phyloP scores from a whole-genome alignment of 106 monocot genomes.

The Narthecium ossifragum region DNA sequence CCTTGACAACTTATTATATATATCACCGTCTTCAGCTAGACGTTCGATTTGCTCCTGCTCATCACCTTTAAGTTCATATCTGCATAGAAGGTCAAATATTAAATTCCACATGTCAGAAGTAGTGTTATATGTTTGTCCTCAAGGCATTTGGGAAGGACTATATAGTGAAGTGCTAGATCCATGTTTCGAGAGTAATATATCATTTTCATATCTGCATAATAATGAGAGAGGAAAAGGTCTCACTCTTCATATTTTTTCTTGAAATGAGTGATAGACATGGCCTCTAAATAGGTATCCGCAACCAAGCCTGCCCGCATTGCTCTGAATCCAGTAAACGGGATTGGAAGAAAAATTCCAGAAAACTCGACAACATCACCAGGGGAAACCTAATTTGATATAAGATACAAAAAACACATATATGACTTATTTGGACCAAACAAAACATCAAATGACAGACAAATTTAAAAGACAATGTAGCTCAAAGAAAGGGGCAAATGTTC shows the following conservation, averaged over 20 bases:
- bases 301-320: constrained; percentile 96
- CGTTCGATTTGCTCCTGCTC: constrained; percentile 88
- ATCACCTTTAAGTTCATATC: constrained; percentile 84
- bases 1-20: constrained; percentile 81
- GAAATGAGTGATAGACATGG: constrained; percentile 89
- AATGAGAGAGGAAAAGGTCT: constrained; percentile 18
- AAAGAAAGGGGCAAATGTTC: background rate
- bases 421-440: background rate
- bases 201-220: too few species aligned
- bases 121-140: too few species aligned
- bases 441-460: background rate
- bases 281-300: constrained; percentile 95
- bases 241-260: constrained; percentile 99
- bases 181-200: too few species aligned
- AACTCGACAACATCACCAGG: constrained; percentile 95
- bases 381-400: constrained; percentile 50
- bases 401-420: background rate
- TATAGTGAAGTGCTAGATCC: background rate
- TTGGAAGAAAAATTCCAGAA: constrained; percentile 95
- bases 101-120: too few species aligned
- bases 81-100: constrained; percentile 19
- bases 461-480: background rate
- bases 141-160: too few species aligned
- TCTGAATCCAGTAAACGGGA: constrained; percentile 91
- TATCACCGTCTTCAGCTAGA: constrained; percentile 92